Evolutionary conservation across 129 eudicot species (phyloP).

Genomic region (Flaveria robusta): DNA sequence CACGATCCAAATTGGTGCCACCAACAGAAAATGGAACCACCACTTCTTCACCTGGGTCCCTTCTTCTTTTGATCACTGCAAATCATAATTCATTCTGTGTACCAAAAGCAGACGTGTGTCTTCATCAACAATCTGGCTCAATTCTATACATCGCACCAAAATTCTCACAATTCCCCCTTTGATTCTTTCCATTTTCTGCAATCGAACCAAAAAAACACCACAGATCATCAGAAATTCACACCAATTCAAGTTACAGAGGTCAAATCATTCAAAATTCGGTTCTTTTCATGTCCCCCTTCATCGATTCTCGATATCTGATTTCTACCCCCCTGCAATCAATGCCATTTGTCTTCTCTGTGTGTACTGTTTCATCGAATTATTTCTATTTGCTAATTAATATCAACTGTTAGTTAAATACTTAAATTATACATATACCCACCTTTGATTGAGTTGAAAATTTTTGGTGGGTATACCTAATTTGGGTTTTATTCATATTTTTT

Average conservation of each 20-base stretch:
- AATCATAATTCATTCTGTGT: constrained; percentile 10
- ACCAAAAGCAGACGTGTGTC: constrained; percentile 26
- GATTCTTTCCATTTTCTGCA: not conserved
- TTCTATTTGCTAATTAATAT: constrained; percentile 4
- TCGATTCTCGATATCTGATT: not conserved
- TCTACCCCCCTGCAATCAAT: constrained; percentile 19
- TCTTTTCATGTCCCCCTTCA: constrained; percentile 14
- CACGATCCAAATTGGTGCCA: too few relatives aligned
- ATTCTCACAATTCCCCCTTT: not conserved
- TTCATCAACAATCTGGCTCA: not conserved
- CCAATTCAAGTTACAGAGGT: not conserved
- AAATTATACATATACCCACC: constrained; percentile 3
- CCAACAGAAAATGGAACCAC: not conserved
- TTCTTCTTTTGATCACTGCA: constrained; percentile 23
- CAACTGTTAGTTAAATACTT: not conserved
- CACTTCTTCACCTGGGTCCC: constrained; percentile 15
- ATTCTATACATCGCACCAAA: not conserved
- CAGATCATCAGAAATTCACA: not conserved
- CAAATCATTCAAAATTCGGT: constrained; percentile 10
- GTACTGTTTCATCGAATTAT: constrained; percentile 18
- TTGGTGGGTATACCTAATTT: constrained; percentile 29
- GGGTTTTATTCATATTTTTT: constrained; percentile 7
- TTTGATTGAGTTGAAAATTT: not conserved
- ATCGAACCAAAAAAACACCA: not conserved
- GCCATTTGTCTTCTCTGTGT: constrained; percentile 24